Evolutionary conservation across 176 grass and related monocot species (phyloP), one percentile per base, ranked within the genome.

Genomic region (Ampelocalamus luodianensis): DNA sequence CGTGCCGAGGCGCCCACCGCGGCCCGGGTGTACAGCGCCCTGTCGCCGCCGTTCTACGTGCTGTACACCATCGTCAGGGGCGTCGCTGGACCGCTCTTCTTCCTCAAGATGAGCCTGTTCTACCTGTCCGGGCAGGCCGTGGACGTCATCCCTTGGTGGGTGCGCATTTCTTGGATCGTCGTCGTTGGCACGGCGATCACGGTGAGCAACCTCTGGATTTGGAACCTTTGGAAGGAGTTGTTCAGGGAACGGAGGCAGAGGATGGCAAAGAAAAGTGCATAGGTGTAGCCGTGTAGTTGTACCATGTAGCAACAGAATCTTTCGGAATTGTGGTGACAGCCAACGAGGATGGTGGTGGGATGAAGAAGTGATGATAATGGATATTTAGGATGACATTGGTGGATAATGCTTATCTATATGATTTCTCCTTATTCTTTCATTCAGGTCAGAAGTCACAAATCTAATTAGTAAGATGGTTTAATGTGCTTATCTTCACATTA

Each of bases 161-260:
- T 92, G 67, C 92, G 93, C 49, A 56, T 90, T 34, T 93, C 96
- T 14, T 98, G 96, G 96, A 92, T 98, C 32, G 4, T 89, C 22
- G 96, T 98, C 37, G 93, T 98, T n/a, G 90, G 93, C 53, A 42
- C 72, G 2, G 93, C 93, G 3, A 98, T 98, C 70, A 27, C 87
- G 15, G 93, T 98, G 24, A 98, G 96, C 63, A 95, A 91, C 46
- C 17, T 98, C 39, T 98, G 96, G 96, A 98, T 98, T 85, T 95
- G 88, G 82, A 98, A 98, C 63, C 90, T 90, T n/a, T 98, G 96
- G 96, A 78, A 89, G 79, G 90, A 88, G 87, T 74, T 95, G 17
- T 87, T 92, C 44, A 94, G 83, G 56, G 89, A 93, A 62, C 78
- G 86, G 56, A 85, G 63, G 42, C 80, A 87, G 61, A 80, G 8